phyloP scores from a whole-genome alignment of 106 monocot species.

The Gastrodia elata region DNA sequence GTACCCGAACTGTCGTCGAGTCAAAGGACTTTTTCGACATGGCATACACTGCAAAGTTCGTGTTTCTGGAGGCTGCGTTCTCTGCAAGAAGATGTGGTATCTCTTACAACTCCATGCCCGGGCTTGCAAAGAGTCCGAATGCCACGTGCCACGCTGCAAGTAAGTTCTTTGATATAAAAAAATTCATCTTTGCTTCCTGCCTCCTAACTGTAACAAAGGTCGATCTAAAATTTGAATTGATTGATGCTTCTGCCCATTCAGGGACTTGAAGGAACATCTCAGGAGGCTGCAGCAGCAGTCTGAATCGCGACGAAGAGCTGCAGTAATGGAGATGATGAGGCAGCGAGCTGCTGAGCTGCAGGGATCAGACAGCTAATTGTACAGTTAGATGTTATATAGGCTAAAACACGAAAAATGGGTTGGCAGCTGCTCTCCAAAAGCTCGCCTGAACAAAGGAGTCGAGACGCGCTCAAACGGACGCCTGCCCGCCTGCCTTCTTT shows the following conservation, averaged over 20 bases:
- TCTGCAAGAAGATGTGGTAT: slow-evolving; percentile 97
- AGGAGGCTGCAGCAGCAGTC: slow-evolving; percentile 78
- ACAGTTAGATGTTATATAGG: slow-evolving; percentile 8
- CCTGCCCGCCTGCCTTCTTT: not conserved
- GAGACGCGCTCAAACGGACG: not conserved
- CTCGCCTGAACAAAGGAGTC: not conserved
- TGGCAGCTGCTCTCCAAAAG: not conserved
- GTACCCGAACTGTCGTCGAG: slow-evolving; percentile 89
- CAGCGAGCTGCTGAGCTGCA: slow-evolving; percentile 70
- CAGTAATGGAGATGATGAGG: slow-evolving; percentile 92
- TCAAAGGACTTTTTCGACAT: slow-evolving; percentile 90
- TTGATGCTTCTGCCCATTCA: slow-evolving; percentile 8
- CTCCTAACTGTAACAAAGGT: not conserved
- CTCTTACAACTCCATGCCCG: slow-evolving; percentile 89
- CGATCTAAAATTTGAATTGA: not conserved
- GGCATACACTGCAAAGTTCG: slow-evolving; percentile 67
- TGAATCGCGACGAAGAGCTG: slow-evolving; percentile 76
- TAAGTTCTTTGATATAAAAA: slow-evolving; percentile 5
- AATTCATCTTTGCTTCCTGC: not conserved
- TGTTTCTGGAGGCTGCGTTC: slow-evolving; percentile 64
- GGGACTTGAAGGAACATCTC: slow-evolving; percentile 77
- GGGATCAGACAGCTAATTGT: slow-evolving; percentile 26
- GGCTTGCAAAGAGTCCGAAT: slow-evolving; percentile 82
- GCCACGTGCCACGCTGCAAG: slow-evolving; percentile 87
- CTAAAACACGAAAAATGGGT: not conserved